Evolutionary conservation across 371 early-diverging fungal species (phyloP).

Genomic region (Mycotypha africana): DNA sequence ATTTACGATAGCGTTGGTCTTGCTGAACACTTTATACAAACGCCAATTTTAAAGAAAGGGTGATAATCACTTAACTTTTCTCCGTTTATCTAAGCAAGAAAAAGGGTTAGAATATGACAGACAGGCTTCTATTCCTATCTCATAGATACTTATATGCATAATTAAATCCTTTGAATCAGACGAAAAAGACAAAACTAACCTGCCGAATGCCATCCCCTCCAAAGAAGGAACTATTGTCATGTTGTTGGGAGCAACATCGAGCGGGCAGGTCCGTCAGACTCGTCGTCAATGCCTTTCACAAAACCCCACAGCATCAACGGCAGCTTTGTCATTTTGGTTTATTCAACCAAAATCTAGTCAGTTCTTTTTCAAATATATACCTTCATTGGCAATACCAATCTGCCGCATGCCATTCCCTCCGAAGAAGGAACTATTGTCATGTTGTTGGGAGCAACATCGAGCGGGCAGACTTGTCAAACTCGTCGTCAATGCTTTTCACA

Average conservation of each 20-base stretch:
- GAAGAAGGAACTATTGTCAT: constrained; percentile 13
- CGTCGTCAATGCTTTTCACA: constrained; percentile 14
- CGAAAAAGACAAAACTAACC: constrained; percentile 11
- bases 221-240: constrained; percentile 13
- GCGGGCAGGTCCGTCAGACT: constrained; percentile 11
- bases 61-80: constrained; percentile 10
- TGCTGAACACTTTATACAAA: too few species aligned
- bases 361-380: too few species aligned
- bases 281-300: constrained; percentile 15
- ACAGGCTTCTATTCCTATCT: constrained; percentile 8
- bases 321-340: constrained; percentile 9
- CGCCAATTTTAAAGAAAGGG: too few species aligned
- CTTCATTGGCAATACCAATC: constrained; percentile 12
- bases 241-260: constrained; percentile 13
- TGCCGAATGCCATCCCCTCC: constrained; percentile 13
- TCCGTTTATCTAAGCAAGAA: constrained; percentile 10
- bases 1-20: too few species aligned
- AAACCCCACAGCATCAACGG: constrained; percentile 12
- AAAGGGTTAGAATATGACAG: constrained; percentile 8
- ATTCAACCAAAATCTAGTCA: constrained; percentile 13
- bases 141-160: constrained; percentile 8
- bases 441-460: constrained; percentile 13
- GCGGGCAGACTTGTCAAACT: constrained; percentile 10
- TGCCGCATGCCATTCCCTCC: constrained; percentile 13
- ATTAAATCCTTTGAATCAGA: constrained; percentile 9